Conservation (phyloP, 2,329 filamentous ascomycete genomes). For the Botrytis aclada region DNA sequence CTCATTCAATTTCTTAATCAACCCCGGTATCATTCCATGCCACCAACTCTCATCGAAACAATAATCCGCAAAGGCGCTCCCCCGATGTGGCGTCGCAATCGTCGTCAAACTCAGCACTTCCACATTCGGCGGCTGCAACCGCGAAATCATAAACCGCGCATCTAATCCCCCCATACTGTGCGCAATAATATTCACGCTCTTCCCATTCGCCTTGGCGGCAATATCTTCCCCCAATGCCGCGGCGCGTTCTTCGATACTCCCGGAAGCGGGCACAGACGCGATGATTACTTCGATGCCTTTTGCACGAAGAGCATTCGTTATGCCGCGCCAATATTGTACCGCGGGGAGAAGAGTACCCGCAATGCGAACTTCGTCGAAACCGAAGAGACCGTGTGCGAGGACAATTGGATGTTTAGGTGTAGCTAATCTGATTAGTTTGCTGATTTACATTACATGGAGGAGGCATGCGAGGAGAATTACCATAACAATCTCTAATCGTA, state of each 20-base stretch:
- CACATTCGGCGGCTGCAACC: slow-evolving; percentile 46
- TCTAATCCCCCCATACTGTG: slow-evolving; percentile 68
- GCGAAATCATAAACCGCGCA: slow-evolving; percentile 62
- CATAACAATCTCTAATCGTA: slow-evolving; percentile 54
- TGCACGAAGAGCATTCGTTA: slow-evolving; percentile 53
- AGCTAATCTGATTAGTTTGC: slow-evolving; percentile 30
- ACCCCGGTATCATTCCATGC: slow-evolving; percentile 50
- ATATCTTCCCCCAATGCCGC: slow-evolving; percentile 56
- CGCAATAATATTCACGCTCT: slow-evolving; percentile 71
- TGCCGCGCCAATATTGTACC: slow-evolving; percentile 64
- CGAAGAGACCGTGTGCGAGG: slow-evolving; percentile 62
- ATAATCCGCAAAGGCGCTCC: slow-evolving; percentile 51
- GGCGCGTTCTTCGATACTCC: slow-evolving; percentile 59
- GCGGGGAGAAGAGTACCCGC: slow-evolving; percentile 49
- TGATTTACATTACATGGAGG: neutral
- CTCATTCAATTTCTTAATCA: slow-evolving; percentile 50
- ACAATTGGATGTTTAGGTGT: slow-evolving; percentile 61
- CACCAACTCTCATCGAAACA: slow-evolving; percentile 49
- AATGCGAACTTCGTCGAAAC: slow-evolving; percentile 57
- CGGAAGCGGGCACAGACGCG: slow-evolving; percentile 59
- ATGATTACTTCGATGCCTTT: slow-evolving; percentile 56
- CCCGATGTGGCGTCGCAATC: slow-evolving; percentile 41
- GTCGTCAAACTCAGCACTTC: slow-evolving; percentile 45
- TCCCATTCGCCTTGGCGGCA: slow-evolving; percentile 43
- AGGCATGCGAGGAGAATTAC: slow-evolving; percentile 36